Evolutionary conservation across 352 stramenopile genomes (phyloP), one percentile per base, ranked within the genome.

Genomic region (Pythium dissimile): DNA sequence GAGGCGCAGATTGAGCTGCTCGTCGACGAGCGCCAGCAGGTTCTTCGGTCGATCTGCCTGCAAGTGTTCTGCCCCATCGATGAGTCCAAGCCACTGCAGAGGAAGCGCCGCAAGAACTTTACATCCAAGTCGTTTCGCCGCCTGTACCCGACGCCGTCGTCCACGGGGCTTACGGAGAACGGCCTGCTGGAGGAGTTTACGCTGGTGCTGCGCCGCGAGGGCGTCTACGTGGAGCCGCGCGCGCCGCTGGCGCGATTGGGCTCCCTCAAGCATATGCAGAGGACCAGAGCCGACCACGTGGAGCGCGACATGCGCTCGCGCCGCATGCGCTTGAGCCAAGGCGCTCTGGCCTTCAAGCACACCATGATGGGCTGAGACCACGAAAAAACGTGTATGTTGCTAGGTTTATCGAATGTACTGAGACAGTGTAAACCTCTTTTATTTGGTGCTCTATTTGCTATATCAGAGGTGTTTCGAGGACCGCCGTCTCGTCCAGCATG

Each of bases 1-100:
- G 74, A 75, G 26, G 97, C 96, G 7, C 76, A 80, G 31, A 83
- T 98, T 27, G 80, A 94, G 63, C 67, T 95, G 23, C 54, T 86
- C 6, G 65, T 91, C 11, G 60, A 90, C 54, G 78, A 88, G 49
- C 70, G 66, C 23, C 78, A 88, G 37, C 72, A 84, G 49, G 41
- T 87, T 26, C 62, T 89, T 18, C 69, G 73, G 5, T 86, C 77
- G 10, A 77, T 89, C 20, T 77, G 75, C 0, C 54, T 89, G n/a
- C 77, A 88, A 45, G 81, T 87, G 4, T 68, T 73, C 21, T 86
- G 73, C 39, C 63, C 77, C 0, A 54, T 88, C 8, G 75, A 71
- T n/a, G 67, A 84, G 21, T 77, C 77, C 13, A 70, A 72, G 42
- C 72, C 75, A 0, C 24, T 77, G 31, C 54, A 74, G 28, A 84